Evolutionary conservation across 2,329 filamentous ascomycete genomes (phyloP), one percentile per base, ranked within the genome.

Genomic region (Periconia macrospinosa): DNA sequence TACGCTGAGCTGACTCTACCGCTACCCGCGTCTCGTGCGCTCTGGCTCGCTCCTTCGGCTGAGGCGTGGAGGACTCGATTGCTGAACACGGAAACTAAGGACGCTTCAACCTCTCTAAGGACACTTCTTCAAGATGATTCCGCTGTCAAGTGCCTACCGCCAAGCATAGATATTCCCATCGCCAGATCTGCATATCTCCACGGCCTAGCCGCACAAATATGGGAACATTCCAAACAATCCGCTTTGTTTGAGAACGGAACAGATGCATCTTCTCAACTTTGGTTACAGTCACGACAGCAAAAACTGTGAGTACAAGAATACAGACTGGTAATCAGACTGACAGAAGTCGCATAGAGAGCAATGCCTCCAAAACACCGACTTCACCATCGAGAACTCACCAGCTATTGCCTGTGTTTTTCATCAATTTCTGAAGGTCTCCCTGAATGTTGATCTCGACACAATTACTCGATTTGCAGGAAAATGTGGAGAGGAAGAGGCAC

Each of bases 1-100:
- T 90, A 88, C 63, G 80, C 85, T 1, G 88, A 90, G 63, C 69
- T 90, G 17, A 83, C 82, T 1, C 73, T 89, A 1, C 84, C 86
- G 1, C 70, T 91, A 0, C 88, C 88, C 0, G 82, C 82, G 47
- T 77, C 83, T 1, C 78, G 80, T 50, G 78, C 83, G 6, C 67
- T 90, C 1, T 91, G 88, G 87, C 80, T 83, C 45, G 87, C 87
- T 2, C 78, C 80, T 20, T 81, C 80, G 0, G 85, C 87, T 1
- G 69, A 75, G 27, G 81, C 85, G 57, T 91, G 88, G 87, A 87
- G 86, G 64, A 68, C 74, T 57, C 73, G 87, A 3, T 77, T 60
- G 55, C 69, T 44, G 63, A 74, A 45, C 13, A 37, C 30, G 30
- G 30, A 19, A 3, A 1, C 49, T 53, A 7, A 27, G 8, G 23